Evolutionary conservation across 352 stramenopile genomes (phyloP).

Genomic region (Globisporangium paddicum): DNA sequence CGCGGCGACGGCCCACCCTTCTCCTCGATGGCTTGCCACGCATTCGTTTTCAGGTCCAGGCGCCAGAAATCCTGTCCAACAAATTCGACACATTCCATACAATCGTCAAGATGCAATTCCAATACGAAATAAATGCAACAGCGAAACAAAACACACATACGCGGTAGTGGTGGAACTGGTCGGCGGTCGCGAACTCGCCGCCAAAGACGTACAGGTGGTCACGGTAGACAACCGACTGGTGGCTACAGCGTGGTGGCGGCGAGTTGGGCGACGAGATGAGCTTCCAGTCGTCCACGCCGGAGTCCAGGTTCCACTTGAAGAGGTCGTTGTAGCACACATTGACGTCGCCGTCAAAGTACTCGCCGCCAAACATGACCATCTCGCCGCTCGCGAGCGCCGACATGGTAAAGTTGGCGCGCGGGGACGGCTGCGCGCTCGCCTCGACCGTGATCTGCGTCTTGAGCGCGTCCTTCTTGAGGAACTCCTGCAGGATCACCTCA

Average conservation of each 20-base stretch:
- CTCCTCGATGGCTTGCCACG: slow-evolving; percentile 92
- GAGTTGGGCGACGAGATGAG: slow-evolving; percentile 87
- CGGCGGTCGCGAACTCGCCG: slow-evolving; percentile 94
- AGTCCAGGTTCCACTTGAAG: slow-evolving; percentile 91
- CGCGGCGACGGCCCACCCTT: slow-evolving; percentile 73
- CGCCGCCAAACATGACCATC: slow-evolving; percentile 94
- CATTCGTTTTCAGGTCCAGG: slow-evolving; percentile 92
- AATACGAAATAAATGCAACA: neutral
- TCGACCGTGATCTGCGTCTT: slow-evolving; percentile 64
- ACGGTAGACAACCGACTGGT: slow-evolving; percentile 93
- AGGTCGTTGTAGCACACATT: slow-evolving; percentile 97
- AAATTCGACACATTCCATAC: too few relatives aligned
- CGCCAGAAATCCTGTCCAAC: slow-evolving; percentile 77
- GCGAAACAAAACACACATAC: slow-evolving; percentile 17
- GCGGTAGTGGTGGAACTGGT: slow-evolving; percentile 98
- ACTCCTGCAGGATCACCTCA: slow-evolving; percentile 74
- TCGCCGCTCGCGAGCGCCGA: slow-evolving; percentile 67
- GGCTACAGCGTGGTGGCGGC: slow-evolving; percentile 90
- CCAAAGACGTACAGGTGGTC: slow-evolving; percentile 97
- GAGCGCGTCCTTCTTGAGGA: slow-evolving; percentile 72
- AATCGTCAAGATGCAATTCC: neutral
- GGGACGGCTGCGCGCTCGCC: slow-evolving; percentile 42
- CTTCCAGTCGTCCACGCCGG: slow-evolving; percentile 65
- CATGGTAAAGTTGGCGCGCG: slow-evolving; percentile 78
- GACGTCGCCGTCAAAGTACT: slow-evolving; percentile 97